A percentile compares a stretch with the other conserved stretches of the same genome.
Conservation (phyloP, 352 stramenopile species). For the Vaucheria bursata region DNA sequence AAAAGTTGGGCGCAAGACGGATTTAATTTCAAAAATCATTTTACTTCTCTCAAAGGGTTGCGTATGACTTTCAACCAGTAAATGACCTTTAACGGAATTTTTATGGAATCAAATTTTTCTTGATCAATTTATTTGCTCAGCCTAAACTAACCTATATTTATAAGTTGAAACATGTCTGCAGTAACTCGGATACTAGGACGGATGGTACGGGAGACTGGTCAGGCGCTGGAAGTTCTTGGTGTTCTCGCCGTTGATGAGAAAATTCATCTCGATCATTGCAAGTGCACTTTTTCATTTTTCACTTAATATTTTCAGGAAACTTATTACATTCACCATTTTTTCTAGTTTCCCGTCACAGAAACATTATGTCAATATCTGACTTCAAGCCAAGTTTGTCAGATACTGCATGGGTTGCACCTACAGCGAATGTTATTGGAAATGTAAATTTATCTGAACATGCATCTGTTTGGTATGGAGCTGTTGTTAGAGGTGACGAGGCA, state of each 20-base stretch:
- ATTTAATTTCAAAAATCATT: too few relatives aligned
- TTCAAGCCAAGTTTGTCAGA: constrained; percentile 65
- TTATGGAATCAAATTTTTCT: too few relatives aligned
- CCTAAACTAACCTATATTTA: too few relatives aligned
- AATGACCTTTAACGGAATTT: too few relatives aligned
- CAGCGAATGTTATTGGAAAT: constrained; percentile 47
- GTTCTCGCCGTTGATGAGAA: constrained; percentile 28
- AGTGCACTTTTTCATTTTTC: constrained; percentile 10
- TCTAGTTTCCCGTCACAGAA: constrained; percentile 32
- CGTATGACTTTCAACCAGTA: too few relatives aligned
- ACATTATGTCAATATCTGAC: constrained; percentile 35
- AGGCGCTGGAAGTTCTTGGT: constrained; percentile 40
- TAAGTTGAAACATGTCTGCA: not conserved
- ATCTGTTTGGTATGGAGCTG: constrained; percentile 51
- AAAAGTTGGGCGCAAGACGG: too few relatives aligned
- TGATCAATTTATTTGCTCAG: too few relatives aligned
- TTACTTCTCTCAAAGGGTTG: too few relatives aligned
- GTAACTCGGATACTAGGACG: constrained; percentile 26
- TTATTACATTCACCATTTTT: not conserved
- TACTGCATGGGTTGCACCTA: constrained; percentile 57
- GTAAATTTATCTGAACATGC: constrained; percentile 25
- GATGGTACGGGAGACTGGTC: constrained; percentile 43
- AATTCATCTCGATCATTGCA: constrained; percentile 42
- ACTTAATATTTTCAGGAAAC: not conserved
- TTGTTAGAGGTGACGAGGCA: constrained; percentile 45